Evolutionary conservation across 805 yeast species (phyloP), one percentile per base, ranked within the genome.

Genomic region (Saccharomycopsis schoenii): DNA sequence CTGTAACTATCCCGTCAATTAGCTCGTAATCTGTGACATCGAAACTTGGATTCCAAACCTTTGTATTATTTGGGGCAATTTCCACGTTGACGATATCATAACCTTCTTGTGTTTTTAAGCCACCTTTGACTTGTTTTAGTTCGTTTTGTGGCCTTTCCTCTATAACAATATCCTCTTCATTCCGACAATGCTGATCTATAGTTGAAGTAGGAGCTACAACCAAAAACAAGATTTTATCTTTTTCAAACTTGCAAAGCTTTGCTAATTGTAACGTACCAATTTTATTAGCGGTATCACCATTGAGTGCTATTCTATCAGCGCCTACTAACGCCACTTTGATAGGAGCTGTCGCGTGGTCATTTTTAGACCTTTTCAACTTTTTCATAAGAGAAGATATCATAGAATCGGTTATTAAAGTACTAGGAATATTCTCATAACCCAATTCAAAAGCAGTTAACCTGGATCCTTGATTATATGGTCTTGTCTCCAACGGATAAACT

Each of bases 401-500:
- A 62, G 90, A 88, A 70, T 93, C 99, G 11, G 97, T 87, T 64
- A 93, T 82, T 63, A 93, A 76, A 1, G 96, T 89, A 57, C 94
- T 84, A 15, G 98, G 98, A 51, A 94, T 89, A 21, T 81, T 70
- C 65, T 93, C 98, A 68, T 88, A 85, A 15, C 88, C 85, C 55
- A 93, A 79, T 71, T 93, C 99, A 72, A 84, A 93, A 0, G 97
- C 92, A 0, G 98, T 93, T 62, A 93, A 77, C 66, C 96, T 82
- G 0, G 97, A 89, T 10, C 99, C 99, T 75, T 93, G 98, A 71
- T 93, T 91, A 71, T 93, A 94, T 0, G 99, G 99, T 67, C 99
- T 81, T 0, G 99, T 93, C 70, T 93, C 99, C 68, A 93, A 79
- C 5, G 97, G 93, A 67, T 84, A 94, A 0, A 86, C 94, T 57